Evolutionary conservation across 2,329 filamentous ascomycete species (phyloP), one percentile per base, ranked within the genome.

Genomic region (Colletotrichum destructivum): DNA sequence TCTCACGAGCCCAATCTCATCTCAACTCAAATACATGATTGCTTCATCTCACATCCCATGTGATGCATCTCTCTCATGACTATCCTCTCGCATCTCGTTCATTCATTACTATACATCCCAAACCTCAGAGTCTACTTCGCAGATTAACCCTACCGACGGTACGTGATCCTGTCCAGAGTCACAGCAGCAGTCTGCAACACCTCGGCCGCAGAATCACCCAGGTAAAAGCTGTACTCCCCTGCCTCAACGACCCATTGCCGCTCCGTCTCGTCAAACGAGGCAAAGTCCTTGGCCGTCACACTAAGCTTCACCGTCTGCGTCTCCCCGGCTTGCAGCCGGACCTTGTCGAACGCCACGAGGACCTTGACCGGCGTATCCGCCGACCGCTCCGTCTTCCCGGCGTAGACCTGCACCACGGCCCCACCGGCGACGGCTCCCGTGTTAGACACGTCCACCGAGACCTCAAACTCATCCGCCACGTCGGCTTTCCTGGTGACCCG

Each of bases 391-490:
- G 40, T 42, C 15, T 35, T 74, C 15, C 80, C 80, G 3, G 77
- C 78, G 75, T 91, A 91, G 4, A 90, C 77, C 72, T 91, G 89
- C 2, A 89, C 87, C 2, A 91, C 88, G 18, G 85, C 82, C 16
- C 85, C 82, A 44, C 89, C 89, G 3, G 81, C 78, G 0, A 85
- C 76, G 0, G 76, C 77, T 16, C 91, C 91, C 1, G 85, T 89
- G 80, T 94, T 93, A 62, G 84, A 85, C 31, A 93, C 83, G 15
- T 79, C 77, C 0, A 88, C 86, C 0, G 84, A 86, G 2, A 88
- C 88, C 38, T 80, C 78, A 72, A 81, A 82, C 11, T 78, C 78
- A 26, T 83, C 82, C 12, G 78, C 78, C 26, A 83, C 82, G 9
- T 85, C 84, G 31, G 83, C 79, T 9, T 80, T 79, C 21, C 75